Evolutionary conservation across 2,329 filamentous ascomycete genomes (phyloP), one percentile per base, ranked within the genome.

Genomic region (Grosmannia penicillata): DNA sequence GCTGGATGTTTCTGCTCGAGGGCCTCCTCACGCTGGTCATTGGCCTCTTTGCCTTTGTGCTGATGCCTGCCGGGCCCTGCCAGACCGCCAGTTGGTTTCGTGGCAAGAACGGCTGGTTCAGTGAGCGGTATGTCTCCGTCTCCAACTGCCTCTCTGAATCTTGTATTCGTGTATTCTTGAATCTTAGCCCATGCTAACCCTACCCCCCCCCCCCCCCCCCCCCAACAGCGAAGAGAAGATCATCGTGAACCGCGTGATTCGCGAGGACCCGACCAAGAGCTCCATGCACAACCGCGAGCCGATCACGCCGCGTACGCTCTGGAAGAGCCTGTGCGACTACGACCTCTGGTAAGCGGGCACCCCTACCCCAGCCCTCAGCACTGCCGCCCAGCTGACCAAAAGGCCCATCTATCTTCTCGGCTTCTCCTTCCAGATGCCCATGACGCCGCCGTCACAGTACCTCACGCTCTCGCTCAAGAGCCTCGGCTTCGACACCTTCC

Each of bases 201-300:
- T n/a, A n/a, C n/a, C n/a, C n/a, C n/a, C n/a, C n/a, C n/a, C n/a
- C n/a, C n/a, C n/a, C n/a, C n/a, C n/a, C n/a, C n/a, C n/a, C n/a
- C n/a, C n/a, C n/a, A n/a, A 25, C 19, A 56, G 66, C 14, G 72
- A 78, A 45, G 68, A 75, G 41, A 59, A 58, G 18, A 77, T 79
- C 41, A 62, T 78, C 3, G 70, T 78, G 28, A 78, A 77, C 46
- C 60, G 76, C 1, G 53, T 65, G 8, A 47, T 66, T 8, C 66
- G 75, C 1, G 75, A 79, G 32, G 75, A 77, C 40, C 73, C 72
- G 0, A 64, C 61, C 32, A 74, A 73, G 48, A 66, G 67, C 39
- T 63, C 65, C 37, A 75, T 78, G 69, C 69, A 75, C 49, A 76
- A 76, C 44, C 63, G 72, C 6, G 58, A 75, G 49, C 63, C 66